Base-by-base conservation (phyloP, 768 basidiomycete genomes). In the Lactarius sanguifluus region DNA sequence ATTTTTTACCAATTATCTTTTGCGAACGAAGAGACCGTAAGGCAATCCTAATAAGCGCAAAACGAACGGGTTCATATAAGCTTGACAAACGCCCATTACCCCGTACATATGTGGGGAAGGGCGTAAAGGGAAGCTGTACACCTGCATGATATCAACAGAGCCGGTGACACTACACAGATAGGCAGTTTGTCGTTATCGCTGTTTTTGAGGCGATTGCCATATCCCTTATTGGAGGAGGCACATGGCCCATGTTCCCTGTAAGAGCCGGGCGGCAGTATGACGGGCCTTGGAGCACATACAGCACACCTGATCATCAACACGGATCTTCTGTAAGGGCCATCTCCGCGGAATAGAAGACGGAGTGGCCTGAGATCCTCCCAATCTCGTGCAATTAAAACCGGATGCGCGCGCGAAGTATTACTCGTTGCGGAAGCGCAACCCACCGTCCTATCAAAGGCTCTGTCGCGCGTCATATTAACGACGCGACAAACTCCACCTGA, bases 301-400 rank as follows among this genome's bases (percentile, higher is more conserved):
- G n/a, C n/a, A n/a, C 55, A 56, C 30, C 55, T 56, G 55, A 56
- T 56, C 55, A 56, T 56, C 55, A 56, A n/a, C n/a, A n/a, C n/a
- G n/a, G n/a, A n/a, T n/a, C n/a, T n/a, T n/a, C 8, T 18, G 18
- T 18, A 56, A 56, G 55, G 6, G 30, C 18, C 30, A 56, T n/a
- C 55, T 41, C 16, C 57, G n/a, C 30, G 30, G 20, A 25, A 10
- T n/a, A 45, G 43, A 45, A 43, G 41, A 41, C 10, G 23, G 45
- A 23, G 12, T 23, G 20, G 47, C 25, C n/a, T 18, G 57, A 5
- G 10, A 23, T 23, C 5, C 12, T 28, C 12, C 16, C 52, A 25
- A 30, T 28, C 20, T n/a, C 55, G 30, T 18, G 30, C 30, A 56
- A 34, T 12, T 56, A 18, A 8, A 9, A 12, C 28, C 16, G 55